These are phyloP conservation scores for Volvariella surrecta DNA, from an alignment of 1,284 basidiomycete genomes.

Conservation along the genomic window DNA sequence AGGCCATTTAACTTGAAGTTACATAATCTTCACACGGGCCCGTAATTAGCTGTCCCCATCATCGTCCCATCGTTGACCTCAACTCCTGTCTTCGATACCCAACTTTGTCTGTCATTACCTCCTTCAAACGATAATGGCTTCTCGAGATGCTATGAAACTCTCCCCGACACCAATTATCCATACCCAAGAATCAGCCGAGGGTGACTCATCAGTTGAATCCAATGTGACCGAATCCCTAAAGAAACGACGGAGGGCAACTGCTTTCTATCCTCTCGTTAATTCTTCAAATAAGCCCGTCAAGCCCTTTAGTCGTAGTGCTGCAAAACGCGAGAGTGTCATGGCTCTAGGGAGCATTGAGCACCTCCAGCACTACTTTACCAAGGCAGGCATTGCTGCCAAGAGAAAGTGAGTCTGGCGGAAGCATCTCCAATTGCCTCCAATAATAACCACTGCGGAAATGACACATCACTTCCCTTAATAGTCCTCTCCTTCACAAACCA, in stretches of 20 bases:
- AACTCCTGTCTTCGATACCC: constrained; percentile 31
- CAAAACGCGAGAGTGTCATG: constrained; percentile 82
- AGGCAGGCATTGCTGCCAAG: constrained; percentile 68
- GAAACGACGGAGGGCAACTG: constrained; percentile 51
- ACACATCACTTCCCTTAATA: constrained; percentile 17
- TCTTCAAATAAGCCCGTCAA: constrained; percentile 64
- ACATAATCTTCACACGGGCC: constrained; percentile 18
- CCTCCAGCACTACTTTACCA: constrained; percentile 83
- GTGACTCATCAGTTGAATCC: constrained; percentile 17
- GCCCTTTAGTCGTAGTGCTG: constrained; percentile 78
- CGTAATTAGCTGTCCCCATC: constrained; percentile 32
- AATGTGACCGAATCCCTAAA: constrained; percentile 16
- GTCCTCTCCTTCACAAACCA: constrained; percentile 29
- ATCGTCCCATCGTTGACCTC: constrained; percentile 38
- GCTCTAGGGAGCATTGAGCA: constrained; percentile 81
- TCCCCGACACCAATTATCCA: constrained; percentile 34
- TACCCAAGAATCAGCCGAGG: constrained; percentile 42
- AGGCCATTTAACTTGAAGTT: too few relatives aligned
- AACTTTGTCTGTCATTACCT: constrained; percentile 16
- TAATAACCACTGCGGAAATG: background rate
- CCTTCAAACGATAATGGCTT: constrained; percentile 20
- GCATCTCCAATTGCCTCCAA: constrained; percentile 4
- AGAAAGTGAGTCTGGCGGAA: constrained; percentile 45
- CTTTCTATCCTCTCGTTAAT: constrained; percentile 70
- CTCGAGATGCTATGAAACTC: constrained; percentile 7